These are phyloP conservation scores for Podospora anserina DNA, from an alignment of 495 filamentous ascomycete genomes.

Conservation along the genomic window DNA sequence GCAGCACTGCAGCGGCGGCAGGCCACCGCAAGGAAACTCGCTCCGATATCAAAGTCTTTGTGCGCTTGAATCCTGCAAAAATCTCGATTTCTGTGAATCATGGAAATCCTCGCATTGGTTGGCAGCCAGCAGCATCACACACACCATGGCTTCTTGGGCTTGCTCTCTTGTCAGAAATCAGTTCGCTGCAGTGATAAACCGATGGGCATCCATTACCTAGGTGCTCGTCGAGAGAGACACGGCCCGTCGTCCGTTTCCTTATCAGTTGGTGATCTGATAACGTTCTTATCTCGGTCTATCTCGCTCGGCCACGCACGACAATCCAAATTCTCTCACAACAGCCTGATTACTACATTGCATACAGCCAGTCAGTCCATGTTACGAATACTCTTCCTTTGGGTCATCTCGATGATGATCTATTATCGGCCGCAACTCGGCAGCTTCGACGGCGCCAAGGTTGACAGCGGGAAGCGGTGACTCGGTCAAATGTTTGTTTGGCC, in stretches of 20 bases:
- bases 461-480: background rate
- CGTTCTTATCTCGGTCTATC: slow-evolving; percentile 1
- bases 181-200: background rate
- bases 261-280: background rate
- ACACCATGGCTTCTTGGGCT: no score
- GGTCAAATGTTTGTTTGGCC: background rate
- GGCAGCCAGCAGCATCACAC: background rate
- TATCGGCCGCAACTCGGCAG: slow-evolving; percentile 2
- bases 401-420: background rate
- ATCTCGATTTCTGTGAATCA: slow-evolving; percentile 21
- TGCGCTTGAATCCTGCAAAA: background rate
- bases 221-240: background rate
- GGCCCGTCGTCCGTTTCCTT: background rate
- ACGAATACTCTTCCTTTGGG: background rate
- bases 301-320: background rate
- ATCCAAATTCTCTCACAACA: background rate
- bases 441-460: background rate
- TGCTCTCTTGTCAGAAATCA: background rate
- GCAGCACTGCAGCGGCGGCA: slow-evolving; percentile 10
- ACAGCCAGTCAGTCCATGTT: background rate
- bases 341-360: background rate
- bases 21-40: slow-evolving; percentile 12
- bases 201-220: background rate
- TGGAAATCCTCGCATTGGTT: slow-evolving; percentile 7
- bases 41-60: slow-evolving; percentile 20